Conservation (phyloP, 257 asterid species). For the Nicotiana tabacum region DNA sequence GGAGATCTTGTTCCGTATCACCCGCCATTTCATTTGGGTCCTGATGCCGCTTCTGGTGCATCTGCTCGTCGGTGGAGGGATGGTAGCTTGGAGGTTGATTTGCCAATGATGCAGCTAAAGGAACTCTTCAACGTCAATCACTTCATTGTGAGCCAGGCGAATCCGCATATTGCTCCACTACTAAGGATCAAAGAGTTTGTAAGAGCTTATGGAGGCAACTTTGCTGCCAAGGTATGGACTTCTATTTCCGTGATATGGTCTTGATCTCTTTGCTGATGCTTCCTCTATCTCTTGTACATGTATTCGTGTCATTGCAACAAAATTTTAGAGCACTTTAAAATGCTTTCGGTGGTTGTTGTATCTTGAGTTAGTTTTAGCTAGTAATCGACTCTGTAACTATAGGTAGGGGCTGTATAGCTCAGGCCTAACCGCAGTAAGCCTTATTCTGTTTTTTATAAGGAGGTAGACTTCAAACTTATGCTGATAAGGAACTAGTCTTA, state of each 20-base stretch:
- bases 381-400: not conserved
- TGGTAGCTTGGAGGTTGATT: slow-evolving; percentile 85
- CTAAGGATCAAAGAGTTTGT: slow-evolving; percentile 72
- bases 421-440: not conserved
- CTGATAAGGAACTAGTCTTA: not conserved
- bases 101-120: slow-evolving; percentile 83
- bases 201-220: slow-evolving; percentile 76
- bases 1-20: slow-evolving; percentile 84
- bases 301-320: not conserved
- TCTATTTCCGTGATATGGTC: not conserved
- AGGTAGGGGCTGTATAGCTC: not conserved
- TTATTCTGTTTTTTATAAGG: not conserved
- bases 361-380: not conserved
- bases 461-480: not conserved
- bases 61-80: slow-evolving; percentile 78
- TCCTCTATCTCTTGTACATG: not conserved
- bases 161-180: slow-evolving; percentile 76
- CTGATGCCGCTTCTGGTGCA: slow-evolving; percentile 47
- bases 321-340: not conserved
- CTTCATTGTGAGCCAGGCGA: slow-evolving; percentile 80
- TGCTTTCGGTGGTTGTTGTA: not conserved
- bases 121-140: slow-evolving; percentile 84
- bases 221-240: slow-evolving; percentile 67
- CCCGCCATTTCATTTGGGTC: slow-evolving; percentile 78
- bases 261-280: not conserved